Conservation (phyloP, 805 yeast species). For the Metschnikowia gruessii region DNA sequence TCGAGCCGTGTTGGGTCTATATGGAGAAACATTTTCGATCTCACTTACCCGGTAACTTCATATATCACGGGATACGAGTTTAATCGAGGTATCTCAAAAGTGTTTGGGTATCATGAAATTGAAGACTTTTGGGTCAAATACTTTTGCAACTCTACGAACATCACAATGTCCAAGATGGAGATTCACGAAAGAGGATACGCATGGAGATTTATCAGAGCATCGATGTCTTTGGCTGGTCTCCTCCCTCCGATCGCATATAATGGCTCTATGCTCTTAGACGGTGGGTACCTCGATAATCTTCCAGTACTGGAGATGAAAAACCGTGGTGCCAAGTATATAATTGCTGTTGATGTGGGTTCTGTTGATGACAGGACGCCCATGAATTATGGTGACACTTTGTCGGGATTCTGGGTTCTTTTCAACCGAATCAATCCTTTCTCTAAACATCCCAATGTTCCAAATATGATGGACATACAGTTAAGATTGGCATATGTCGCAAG, state of each 20-base stretch:
- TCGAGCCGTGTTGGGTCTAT: slow-evolving; percentile 75
- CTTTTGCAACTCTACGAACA: slow-evolving; percentile 89
- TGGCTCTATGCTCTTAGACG: slow-evolving; percentile 92
- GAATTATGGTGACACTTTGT: slow-evolving; percentile 88
- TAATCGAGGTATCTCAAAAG: slow-evolving; percentile 96
- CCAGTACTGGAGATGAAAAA: slow-evolving; percentile 91
- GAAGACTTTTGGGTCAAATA: slow-evolving; percentile 95
- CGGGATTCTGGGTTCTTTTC: slow-evolving; percentile 87
- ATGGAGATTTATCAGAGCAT: slow-evolving; percentile 93
- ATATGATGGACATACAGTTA: slow-evolving; percentile 91
- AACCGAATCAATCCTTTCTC: slow-evolving; percentile 92
- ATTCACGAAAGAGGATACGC: slow-evolving; percentile 89
- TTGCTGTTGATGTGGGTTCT: slow-evolving; percentile 96
- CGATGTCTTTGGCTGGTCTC: slow-evolving; percentile 94
- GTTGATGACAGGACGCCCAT: slow-evolving; percentile 87
- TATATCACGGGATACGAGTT: slow-evolving; percentile 97
- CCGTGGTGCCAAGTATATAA: slow-evolving; percentile 78
- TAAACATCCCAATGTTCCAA: slow-evolving; percentile 81
- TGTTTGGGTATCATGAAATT: slow-evolving; percentile 85
- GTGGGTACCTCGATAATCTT: slow-evolving; percentile 92
- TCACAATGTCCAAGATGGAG: slow-evolving; percentile 94
- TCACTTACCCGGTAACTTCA: slow-evolving; percentile 91
- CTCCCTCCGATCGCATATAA: slow-evolving; percentile 85
- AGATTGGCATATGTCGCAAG: slow-evolving; percentile 92
- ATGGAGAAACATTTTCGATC: slow-evolving; percentile 81